phyloP scores from a whole-genome alignment of 73 alveolate species.

The Tetrahymena elliotti region DNA sequence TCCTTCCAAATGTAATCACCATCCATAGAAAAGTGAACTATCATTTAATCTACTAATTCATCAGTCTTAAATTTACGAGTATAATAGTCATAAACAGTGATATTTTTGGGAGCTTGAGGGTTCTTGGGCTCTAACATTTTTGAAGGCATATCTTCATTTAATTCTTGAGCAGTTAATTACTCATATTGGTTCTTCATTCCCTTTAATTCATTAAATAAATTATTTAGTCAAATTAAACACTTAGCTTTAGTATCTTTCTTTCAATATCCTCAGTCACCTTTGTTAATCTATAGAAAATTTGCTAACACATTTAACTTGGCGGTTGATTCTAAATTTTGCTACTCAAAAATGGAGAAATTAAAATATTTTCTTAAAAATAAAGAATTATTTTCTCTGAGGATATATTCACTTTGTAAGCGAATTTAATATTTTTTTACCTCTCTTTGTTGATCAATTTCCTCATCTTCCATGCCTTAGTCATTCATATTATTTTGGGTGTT shows the following conservation, averaged over 20 bases:
- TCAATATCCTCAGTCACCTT: background rate
- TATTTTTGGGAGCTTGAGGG: constrained; percentile 83
- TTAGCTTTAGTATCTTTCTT: background rate
- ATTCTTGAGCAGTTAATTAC: constrained; percentile 44
- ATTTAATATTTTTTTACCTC: background rate
- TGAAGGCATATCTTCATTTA: constrained; percentile 65
- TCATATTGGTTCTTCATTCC: background rate
- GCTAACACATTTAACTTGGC: background rate
- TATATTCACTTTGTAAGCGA: background rate
- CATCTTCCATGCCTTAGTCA: background rate
- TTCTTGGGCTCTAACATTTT: constrained; percentile 63
- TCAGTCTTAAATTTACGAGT: constrained; percentile 71
- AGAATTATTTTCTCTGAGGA: background rate
- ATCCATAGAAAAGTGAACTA: constrained; percentile 69
- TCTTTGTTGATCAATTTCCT: background rate
- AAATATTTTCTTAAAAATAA: no score
- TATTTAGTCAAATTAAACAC: background rate
- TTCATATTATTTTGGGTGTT: background rate
- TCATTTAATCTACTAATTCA: constrained; percentile 74
- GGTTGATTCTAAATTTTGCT: background rate
- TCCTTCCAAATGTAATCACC: constrained; percentile 69
- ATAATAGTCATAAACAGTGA: constrained; percentile 57
- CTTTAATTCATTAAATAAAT: background rate
- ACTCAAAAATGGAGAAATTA: background rate
- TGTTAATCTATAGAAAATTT: background rate